These are phyloP conservation scores for Candida chauliodis DNA, from an alignment of 805 yeast genomes.

Conservation along the genomic window DNA sequence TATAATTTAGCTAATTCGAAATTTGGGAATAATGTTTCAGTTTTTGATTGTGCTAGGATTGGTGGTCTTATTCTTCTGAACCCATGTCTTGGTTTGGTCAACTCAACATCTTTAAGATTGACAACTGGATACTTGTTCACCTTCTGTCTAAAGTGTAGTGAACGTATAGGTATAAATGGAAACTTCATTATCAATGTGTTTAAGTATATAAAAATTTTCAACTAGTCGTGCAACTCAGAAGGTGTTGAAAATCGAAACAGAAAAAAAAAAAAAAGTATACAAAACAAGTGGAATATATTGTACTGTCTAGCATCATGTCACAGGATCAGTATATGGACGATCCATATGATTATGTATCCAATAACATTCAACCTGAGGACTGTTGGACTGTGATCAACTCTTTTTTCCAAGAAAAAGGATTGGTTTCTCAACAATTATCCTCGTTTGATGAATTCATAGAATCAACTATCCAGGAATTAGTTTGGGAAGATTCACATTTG, in stretches of 20 bases:
- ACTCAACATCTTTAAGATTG: slow-evolving; percentile 34
- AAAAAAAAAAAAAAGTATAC: slow-evolving; percentile 6
- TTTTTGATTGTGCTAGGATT: slow-evolving; percentile 30
- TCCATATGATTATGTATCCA: slow-evolving; percentile 69
- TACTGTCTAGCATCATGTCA: too few species aligned
- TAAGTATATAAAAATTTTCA: slow-evolving; percentile 1
- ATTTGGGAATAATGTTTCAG: slow-evolving; percentile 39
- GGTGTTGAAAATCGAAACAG: slow-evolving; percentile 3
- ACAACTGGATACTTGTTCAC: slow-evolving; percentile 37
- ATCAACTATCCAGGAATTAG: slow-evolving; percentile 93
- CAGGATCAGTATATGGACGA: slow-evolving; percentile 34
- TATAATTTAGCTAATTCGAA: slow-evolving; percentile 32
- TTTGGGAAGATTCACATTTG: slow-evolving; percentile 90
- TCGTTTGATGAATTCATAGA: slow-evolving; percentile 98
- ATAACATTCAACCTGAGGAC: slow-evolving; percentile 86
- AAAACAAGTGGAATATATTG: too few species aligned
- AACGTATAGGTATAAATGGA: slow-evolving; percentile 12
- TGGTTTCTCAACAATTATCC: slow-evolving; percentile 96
- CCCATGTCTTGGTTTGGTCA: slow-evolving; percentile 36
- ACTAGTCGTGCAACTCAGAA: slow-evolving; percentile 3
- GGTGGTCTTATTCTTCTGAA: slow-evolving; percentile 38
- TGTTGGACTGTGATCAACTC: slow-evolving; percentile 98
- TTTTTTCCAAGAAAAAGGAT: slow-evolving; percentile 92
- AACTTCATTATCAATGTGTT: neutral
- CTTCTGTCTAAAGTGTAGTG: slow-evolving; percentile 28